Evolutionary conservation across 2,329 filamentous ascomycete genomes (phyloP).

Genomic region (Macrophomina phaseolina): DNA sequence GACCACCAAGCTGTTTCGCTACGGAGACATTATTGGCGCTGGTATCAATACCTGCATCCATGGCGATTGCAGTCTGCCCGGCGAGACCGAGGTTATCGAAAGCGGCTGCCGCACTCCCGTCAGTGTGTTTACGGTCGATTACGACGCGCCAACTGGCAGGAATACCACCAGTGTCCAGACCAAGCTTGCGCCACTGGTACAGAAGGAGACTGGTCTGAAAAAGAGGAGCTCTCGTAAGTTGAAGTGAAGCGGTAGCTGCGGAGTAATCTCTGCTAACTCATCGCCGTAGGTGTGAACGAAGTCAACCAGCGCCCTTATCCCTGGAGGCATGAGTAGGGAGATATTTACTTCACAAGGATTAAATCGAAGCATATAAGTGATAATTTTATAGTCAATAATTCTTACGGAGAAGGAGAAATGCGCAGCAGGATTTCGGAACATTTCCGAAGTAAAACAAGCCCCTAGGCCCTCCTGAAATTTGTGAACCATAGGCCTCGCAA

Average conservation of each 20-base stretch:
- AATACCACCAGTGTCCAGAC: slow-evolving; percentile 34
- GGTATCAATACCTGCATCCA: slow-evolving; percentile 59
- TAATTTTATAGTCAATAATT: not conserved
- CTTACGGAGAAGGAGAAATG: not conserved
- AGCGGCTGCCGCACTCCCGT: slow-evolving; percentile 50
- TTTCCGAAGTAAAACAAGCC: no score
- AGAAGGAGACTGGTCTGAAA: not conserved
- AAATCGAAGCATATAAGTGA: not conserved
- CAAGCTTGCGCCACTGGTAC: slow-evolving; percentile 25
- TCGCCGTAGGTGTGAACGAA: not conserved
- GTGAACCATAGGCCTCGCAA: no score
- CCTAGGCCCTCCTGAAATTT: no score
- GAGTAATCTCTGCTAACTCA: not conserved
- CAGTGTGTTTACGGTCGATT: slow-evolving; percentile 58
- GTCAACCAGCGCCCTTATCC: not conserved
- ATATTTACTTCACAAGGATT: not conserved
- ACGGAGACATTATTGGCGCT: slow-evolving; percentile 57
- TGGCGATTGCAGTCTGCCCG: slow-evolving; percentile 57
- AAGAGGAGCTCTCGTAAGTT: not conserved
- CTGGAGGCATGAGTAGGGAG: slow-evolving; percentile 1
- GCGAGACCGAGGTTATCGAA: slow-evolving; percentile 57
- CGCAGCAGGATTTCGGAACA: no score
- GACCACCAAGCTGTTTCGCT: slow-evolving; percentile 52
- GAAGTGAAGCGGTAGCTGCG: not conserved
- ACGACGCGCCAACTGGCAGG: slow-evolving; percentile 51